A percentile compares a stretch with the other conserved stretches of the same genome.
phyloP scores from a whole-genome alignment of 768 basidiomycete genomes.

The Rhodotorula graminis region DNA sequence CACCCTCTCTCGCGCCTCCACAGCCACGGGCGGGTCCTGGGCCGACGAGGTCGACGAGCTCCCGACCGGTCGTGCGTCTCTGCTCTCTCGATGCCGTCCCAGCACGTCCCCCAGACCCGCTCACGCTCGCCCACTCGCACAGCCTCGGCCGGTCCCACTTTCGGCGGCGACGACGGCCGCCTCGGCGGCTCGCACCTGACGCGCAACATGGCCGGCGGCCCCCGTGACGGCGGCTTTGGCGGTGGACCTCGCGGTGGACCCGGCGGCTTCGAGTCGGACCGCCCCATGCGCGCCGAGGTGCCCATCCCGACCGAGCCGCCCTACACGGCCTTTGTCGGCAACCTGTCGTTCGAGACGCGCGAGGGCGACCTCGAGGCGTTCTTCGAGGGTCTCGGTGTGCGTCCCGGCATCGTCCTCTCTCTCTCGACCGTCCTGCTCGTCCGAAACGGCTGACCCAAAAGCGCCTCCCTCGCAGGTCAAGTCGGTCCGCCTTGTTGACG shows the following conservation, averaged over 20 bases:
- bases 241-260: background rate
- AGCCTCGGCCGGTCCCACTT: conserved; percentile 12
- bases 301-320: conserved; percentile 94
- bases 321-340: conserved; percentile 94
- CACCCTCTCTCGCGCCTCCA: background rate
- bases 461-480: conserved; percentile 67
- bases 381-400: conserved; percentile 54
- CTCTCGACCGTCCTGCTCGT: too few species aligned
- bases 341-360: conserved; percentile 85
- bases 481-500: conserved; percentile 86
- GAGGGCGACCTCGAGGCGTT: conserved; percentile 76
- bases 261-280: conserved; percentile 25
- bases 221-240: background rate
- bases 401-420: background rate
- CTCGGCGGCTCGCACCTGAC: conserved; percentile 38
- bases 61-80: conserved; percentile 80
- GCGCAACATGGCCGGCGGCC: conserved; percentile 14
- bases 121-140: background rate
- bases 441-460: too few species aligned
- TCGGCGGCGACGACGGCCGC: conserved; percentile 1
- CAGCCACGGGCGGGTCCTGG: conserved; percentile 82
- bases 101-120: background rate
- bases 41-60: conserved; percentile 96
- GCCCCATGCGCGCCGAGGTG: conserved; percentile 74
- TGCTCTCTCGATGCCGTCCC: too few species aligned